These are phyloP conservation scores for Acacia crassicarpa DNA, from an alignment of 306 rosid genomes.

Conservation along the genomic window DNA sequence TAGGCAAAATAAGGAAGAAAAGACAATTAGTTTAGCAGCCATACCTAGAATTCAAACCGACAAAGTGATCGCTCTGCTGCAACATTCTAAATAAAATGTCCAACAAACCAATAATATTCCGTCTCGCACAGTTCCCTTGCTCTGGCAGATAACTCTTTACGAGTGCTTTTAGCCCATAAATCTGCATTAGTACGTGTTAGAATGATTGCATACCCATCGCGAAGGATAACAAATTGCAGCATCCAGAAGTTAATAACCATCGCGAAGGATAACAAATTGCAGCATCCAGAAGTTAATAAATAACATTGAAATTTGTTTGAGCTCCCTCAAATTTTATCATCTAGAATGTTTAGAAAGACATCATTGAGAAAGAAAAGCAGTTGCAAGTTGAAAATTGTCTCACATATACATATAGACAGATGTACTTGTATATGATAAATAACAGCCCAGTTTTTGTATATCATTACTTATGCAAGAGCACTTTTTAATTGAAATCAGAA, in stretches of 20 bases:
- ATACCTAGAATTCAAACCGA: conserved; percentile 43
- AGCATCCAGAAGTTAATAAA: neutral
- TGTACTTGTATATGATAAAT: neutral
- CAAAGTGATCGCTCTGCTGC: conserved; percentile 44
- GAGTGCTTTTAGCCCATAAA: conserved; percentile 80
- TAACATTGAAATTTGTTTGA: neutral
- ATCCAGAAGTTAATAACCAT: neutral
- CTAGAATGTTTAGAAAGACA: neutral
- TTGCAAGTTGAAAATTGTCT: neutral
- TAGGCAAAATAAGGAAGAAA: neutral
- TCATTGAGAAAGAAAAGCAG: neutral
- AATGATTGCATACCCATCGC: conserved; percentile 21
- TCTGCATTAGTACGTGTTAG: conserved; percentile 51
- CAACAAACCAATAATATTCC: conserved; percentile 55
- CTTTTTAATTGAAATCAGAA: neutral
- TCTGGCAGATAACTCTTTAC: conserved; percentile 78
- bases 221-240: conserved; percentile 12
- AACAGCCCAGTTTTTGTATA: neutral
- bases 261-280: conserved; percentile 3
- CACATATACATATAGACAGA: neutral
- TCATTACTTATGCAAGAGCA: neutral
- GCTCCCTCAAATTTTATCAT: neutral
- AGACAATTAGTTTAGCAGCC: conserved; percentile 21
- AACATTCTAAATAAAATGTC: conserved; percentile 53
- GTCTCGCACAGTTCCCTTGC: conserved; percentile 42